Base-by-base conservation (phyloP, 1,284 basidiomycete genomes). In the Afroboletus lepidellus region DNA sequence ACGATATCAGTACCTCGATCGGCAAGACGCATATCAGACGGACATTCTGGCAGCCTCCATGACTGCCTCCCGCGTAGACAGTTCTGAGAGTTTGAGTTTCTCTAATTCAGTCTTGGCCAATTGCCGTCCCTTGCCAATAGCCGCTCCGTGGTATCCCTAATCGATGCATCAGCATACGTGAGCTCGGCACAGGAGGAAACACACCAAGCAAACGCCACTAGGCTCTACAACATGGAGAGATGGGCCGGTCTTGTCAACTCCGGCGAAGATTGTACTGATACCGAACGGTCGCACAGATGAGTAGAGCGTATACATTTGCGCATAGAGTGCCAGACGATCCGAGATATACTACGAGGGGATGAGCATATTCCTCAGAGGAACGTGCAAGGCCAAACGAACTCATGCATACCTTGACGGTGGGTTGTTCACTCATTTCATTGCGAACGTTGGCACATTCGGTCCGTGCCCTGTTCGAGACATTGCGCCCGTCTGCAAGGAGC, bases 41-140 rank as follows among this genome's bases (percentile, higher is more conserved):
- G 68, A 96, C 94, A 98, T 97, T 71, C 94, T 80, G 16, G 94
- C 94, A n/a, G 93, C 90, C 67, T 97, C 94, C 57, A 85, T 76
- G 13, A 95, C 91, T n/a, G 93, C 94, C 70, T 98, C 86, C 56
- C 86, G 79, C 47, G 81, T 82, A 3, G 89, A 83, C 49, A 98
- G 70, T 59, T 90, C 87, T 4, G 85, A 74, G 42, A 97, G 75
- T 61, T 92, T 89, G 51, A 98, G 83, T 73, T 99, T 99, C 74
- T 99, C 97, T 49, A 99, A 77, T 71, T 99, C 97, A 3, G 96
- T 99, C 80, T 98, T 98, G 18, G 97, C 97, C 56, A 99, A 78
- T 65, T 98, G 94, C 55, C 91, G 85, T 20, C 97, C 97, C 72
- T 99, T 99, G 50, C 97, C 97, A 18, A 97, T 87, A 8, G 97